Percentiles rank a stretch among this genome's conserved stretches.
These are phyloP conservation scores for Monosporozyma aerobia DNA, from an alignment of 805 yeast species.

Conservation along the genomic window DNA sequence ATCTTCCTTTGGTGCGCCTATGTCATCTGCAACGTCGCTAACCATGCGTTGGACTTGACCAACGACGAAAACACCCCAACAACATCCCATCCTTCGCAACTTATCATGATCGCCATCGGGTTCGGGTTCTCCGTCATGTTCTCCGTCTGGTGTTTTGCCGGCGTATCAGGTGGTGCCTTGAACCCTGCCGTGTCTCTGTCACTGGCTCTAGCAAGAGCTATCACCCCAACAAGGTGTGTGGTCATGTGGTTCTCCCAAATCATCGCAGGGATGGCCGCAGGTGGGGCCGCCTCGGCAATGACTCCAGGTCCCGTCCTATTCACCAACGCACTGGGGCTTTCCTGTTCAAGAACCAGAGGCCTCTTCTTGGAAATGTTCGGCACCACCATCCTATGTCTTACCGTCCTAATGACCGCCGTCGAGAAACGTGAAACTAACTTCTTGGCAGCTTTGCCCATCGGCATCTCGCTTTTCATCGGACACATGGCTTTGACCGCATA, in stretches of 20 bases:
- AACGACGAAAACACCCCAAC: slow-evolving; percentile 24
- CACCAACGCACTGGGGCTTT: slow-evolving; percentile 65
- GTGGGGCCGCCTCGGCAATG: slow-evolving; percentile 78
- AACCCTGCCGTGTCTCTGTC: slow-evolving; percentile 83
- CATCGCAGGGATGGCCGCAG: slow-evolving; percentile 86
- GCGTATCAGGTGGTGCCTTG: slow-evolving; percentile 79
- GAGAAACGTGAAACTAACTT: slow-evolving; percentile 69
- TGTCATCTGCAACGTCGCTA: slow-evolving; percentile 77
- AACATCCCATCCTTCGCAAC: slow-evolving; percentile 54
- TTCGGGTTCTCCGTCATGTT: slow-evolving; percentile 76
- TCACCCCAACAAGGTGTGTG: slow-evolving; percentile 61
- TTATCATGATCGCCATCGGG: slow-evolving; percentile 75
- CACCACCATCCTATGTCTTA: slow-evolving; percentile 60
- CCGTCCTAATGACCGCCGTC: slow-evolving; percentile 76
- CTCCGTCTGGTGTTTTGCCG: slow-evolving; percentile 34
- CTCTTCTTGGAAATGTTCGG: slow-evolving; percentile 76
- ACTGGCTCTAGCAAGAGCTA: slow-evolving; percentile 61
- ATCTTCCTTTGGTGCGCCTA: slow-evolving; percentile 75
- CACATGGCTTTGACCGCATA: slow-evolving; percentile 73
- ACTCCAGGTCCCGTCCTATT: slow-evolving; percentile 72
- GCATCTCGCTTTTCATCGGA: slow-evolving; percentile 70
- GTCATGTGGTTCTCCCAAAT: slow-evolving; percentile 61
- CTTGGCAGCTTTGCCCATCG: slow-evolving; percentile 77
- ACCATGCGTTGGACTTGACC: slow-evolving; percentile 37
- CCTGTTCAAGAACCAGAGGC: slow-evolving; percentile 64